These are phyloP conservation scores for Graphium sp. DNA, from an alignment of 2,329 filamentous ascomycete species.

Conservation along the genomic window DNA sequence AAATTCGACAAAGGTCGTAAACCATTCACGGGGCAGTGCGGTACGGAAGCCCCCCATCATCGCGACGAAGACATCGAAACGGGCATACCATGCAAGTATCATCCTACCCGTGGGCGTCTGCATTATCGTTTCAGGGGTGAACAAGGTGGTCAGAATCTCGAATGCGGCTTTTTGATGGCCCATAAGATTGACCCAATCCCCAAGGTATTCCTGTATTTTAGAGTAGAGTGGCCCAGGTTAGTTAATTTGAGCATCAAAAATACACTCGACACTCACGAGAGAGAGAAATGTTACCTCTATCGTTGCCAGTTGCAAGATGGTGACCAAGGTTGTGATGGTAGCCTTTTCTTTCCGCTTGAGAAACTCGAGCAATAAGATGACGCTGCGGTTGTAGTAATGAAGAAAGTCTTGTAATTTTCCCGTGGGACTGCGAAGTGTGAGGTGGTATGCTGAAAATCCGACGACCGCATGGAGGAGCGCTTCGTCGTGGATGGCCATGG, in stretches of 20 bases:
- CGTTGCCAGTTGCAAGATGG: conserved; percentile 79
- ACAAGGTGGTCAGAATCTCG: conserved; percentile 62
- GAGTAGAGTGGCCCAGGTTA: conserved; percentile 7
- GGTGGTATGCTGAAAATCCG: conserved; percentile 78
- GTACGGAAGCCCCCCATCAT: conserved; percentile 68
- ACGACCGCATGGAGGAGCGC: conserved; percentile 74
- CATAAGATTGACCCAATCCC: conserved; percentile 88
- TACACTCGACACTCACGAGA: not conserved
- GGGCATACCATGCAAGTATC: conserved; percentile 74
- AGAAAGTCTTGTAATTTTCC: conserved; percentile 71
- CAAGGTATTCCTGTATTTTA: conserved; percentile 70
- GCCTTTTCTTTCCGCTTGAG: conserved; percentile 56
- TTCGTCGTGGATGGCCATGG: conserved; percentile 56
- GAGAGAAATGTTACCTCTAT: conserved; percentile 53
- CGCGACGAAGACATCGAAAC: conserved; percentile 74
- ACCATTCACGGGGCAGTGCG: conserved; percentile 64
- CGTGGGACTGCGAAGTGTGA: conserved; percentile 51
- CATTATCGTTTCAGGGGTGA: conserved; percentile 59
- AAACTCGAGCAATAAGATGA: conserved; percentile 56
- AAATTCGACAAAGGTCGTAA: conserved; percentile 44
- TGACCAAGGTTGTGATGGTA: conserved; percentile 59
- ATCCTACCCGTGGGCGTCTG: conserved; percentile 54
- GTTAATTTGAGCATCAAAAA: conserved; percentile 1
- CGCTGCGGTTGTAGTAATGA: conserved; percentile 78
- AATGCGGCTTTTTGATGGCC: conserved; percentile 84